A percentile compares a stretch with the other conserved stretches of the same genome.
These are phyloP conservation scores for Fusarium penzigii DNA, from an alignment of 2,329 filamentous ascomycete species.

Conservation along the genomic window DNA sequence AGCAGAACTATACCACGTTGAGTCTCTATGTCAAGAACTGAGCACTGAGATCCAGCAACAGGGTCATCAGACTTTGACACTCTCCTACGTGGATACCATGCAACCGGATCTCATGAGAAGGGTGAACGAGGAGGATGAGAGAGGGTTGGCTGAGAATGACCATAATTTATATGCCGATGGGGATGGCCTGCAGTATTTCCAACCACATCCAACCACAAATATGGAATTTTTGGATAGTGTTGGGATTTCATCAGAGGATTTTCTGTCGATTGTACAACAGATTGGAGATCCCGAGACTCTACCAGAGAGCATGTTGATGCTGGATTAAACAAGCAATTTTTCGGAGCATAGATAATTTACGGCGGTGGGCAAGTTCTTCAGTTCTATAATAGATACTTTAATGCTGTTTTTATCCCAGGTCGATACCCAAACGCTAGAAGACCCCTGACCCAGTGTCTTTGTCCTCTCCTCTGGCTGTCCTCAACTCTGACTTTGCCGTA, in stretches of 20 bases:
- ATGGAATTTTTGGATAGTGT: constrained; percentile 38
- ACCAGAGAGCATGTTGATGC: constrained; percentile 22
- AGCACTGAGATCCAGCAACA: constrained; percentile 24
- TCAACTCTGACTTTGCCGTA: constrained; percentile 46
- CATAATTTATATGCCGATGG: neutral
- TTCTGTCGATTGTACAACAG: constrained; percentile 39
- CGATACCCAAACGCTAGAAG: too few species aligned
- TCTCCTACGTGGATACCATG: constrained; percentile 13
- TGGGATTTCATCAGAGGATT: constrained; percentile 42
- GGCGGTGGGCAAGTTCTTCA: neutral
- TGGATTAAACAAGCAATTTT: constrained; percentile 9
- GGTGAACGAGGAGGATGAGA: constrained; percentile 3
- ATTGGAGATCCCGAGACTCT: constrained; percentile 29
- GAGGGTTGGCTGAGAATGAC: constrained; percentile 7
- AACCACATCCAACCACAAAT: constrained; percentile 18
- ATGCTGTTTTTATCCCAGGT: too few species aligned
- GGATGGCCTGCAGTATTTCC: constrained; percentile 6
- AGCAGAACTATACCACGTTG: constrained; percentile 33
- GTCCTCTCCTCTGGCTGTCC: constrained; percentile 38
- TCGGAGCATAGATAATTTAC: neutral
- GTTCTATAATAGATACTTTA: neutral
- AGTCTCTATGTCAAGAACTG: constrained; percentile 32
- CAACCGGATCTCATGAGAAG: constrained; percentile 5
- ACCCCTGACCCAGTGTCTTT: too few species aligned
- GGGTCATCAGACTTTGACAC: constrained; percentile 27